A percentile compares a stretch with the other conserved stretches of the same genome.
These are phyloP conservation scores for Daldinia concentrica DNA, from an alignment of 495 filamentous ascomycete genomes.

Conservation along the genomic window DNA sequence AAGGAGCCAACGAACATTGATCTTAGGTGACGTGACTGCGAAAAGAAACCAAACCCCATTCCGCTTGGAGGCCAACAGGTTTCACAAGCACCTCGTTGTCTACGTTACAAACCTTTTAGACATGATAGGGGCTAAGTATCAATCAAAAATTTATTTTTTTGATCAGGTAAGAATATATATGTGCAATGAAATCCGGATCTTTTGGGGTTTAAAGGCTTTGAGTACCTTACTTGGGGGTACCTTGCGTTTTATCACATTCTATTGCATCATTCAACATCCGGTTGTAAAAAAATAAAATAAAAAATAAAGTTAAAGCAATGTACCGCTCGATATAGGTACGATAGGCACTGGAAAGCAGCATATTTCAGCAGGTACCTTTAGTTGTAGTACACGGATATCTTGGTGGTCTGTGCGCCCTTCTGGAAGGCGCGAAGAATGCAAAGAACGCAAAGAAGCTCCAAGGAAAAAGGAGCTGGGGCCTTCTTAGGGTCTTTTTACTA, in stretches of 20 bases:
- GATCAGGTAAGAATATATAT: background rate
- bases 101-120: background rate
- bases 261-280: conserved; percentile 2
- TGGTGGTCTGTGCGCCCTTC: conserved; percentile 44
- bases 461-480: conserved; percentile 35
- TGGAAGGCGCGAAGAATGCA: conserved; percentile 45
- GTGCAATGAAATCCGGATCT: background rate
- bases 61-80: conserved; percentile 29
- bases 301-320: background rate
- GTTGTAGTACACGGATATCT: conserved; percentile 27
- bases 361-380: conserved; percentile 35
- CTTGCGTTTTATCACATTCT: background rate
- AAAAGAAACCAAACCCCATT: conserved; percentile 26
- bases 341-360: conserved; percentile 31
- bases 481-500: conserved; percentile 11
- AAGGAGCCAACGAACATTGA: conserved; percentile 28
- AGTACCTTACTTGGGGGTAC: background rate
- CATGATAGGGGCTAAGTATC: background rate
- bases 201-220: background rate
- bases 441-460: conserved; percentile 38
- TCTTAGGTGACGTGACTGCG: conserved; percentile 28
- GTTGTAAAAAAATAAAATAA: background rate
- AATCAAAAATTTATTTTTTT: background rate
- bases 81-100: conserved; percentile 26
- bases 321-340: conserved; percentile 3